Conservation (phyloP, 768 basidiomycete species). For the Leccinellum luteum region DNA sequence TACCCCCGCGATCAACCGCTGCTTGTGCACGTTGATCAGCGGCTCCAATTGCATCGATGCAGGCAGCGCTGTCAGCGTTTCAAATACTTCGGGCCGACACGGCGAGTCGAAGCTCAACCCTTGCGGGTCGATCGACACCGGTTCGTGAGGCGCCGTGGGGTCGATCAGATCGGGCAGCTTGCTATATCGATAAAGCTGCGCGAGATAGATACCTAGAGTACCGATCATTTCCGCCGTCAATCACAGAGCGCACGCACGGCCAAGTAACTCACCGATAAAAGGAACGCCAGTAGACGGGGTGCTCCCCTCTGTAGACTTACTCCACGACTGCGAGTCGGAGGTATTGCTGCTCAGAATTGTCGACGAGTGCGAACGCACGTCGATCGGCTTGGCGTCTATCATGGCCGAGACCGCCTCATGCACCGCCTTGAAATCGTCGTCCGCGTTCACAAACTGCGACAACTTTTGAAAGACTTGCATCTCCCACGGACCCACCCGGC, state of each 20-base stretch:
- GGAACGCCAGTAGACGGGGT: constrained; percentile 67
- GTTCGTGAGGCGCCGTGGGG: constrained; percentile 72
- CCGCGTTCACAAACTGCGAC: constrained; percentile 58
- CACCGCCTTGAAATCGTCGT: constrained; percentile 74
- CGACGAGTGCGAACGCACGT: constrained; percentile 50
- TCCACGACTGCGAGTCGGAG: constrained; percentile 39
- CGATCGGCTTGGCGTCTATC: constrained; percentile 62
- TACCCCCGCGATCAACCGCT: constrained; percentile 74
- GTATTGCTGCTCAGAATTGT: constrained; percentile 49
- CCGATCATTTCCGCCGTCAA: not conserved
- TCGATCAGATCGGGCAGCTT: constrained; percentile 79
- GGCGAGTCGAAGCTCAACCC: constrained; percentile 66
- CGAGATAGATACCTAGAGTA: constrained; percentile 67
- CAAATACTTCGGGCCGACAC: constrained; percentile 77
- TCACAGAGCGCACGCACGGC: not conserved
- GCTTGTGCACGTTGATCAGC: constrained; percentile 87
- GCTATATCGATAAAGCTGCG: constrained; percentile 62
- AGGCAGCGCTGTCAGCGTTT: constrained; percentile 67
- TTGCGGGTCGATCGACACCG: constrained; percentile 60
- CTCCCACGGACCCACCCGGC: constrained; percentile 66
- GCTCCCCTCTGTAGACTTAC: constrained; percentile 40
- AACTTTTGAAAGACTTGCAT: constrained; percentile 71
- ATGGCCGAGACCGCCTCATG: constrained; percentile 62
- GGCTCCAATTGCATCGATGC: constrained; percentile 79
- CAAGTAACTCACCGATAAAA: constrained; percentile 62